Conservation (phyloP, 495 filamentous ascomycete species). For the Podospora anserina region DNA sequence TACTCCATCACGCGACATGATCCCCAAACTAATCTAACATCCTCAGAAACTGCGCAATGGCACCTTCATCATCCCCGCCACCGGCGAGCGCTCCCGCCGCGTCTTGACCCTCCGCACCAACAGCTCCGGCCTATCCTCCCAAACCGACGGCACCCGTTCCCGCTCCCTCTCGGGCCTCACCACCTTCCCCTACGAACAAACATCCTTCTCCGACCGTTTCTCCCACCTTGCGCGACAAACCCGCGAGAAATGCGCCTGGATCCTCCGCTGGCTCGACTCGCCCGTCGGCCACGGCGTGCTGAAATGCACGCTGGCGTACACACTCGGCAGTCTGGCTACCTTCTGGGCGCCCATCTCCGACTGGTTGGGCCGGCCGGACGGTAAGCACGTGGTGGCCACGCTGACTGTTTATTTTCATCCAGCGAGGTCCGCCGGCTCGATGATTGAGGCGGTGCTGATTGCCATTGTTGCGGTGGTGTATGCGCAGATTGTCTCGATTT, state of each 20-base stretch:
- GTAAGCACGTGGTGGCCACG: slow-evolving; percentile 93
- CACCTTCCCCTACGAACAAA: slow-evolving; percentile 20
- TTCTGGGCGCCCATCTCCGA: slow-evolving; percentile 71
- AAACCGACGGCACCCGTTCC: slow-evolving; percentile 27
- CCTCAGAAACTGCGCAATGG: slow-evolving; percentile 56
- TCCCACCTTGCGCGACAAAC: slow-evolving; percentile 32
- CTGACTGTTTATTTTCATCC: slow-evolving; percentile 96
- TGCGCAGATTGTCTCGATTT: slow-evolving; percentile 72
- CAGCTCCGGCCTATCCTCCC: slow-evolving; percentile 18
- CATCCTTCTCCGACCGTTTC: slow-evolving; percentile 27
- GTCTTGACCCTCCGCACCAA: slow-evolving; percentile 53
- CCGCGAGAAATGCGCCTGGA: slow-evolving; percentile 18
- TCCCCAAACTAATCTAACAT: not conserved
- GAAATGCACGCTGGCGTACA: slow-evolving; percentile 91
- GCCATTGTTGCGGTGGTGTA: slow-evolving; percentile 80
- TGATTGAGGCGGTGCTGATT: slow-evolving; percentile 84
- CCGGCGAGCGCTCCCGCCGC: slow-evolving; percentile 58
- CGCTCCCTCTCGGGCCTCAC: slow-evolving; percentile 12
- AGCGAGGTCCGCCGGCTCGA: slow-evolving; percentile 83
- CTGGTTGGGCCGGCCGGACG: slow-evolving; percentile 80
- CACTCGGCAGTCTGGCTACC: slow-evolving; percentile 82
- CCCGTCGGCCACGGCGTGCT: slow-evolving; percentile 69
- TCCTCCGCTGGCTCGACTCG: slow-evolving; percentile 46
- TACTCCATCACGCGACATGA: not conserved
- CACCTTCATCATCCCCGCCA: slow-evolving; percentile 58